Base-by-base conservation (phyloP, 257 asterid species). In the Solanum clarkiae region DNA sequence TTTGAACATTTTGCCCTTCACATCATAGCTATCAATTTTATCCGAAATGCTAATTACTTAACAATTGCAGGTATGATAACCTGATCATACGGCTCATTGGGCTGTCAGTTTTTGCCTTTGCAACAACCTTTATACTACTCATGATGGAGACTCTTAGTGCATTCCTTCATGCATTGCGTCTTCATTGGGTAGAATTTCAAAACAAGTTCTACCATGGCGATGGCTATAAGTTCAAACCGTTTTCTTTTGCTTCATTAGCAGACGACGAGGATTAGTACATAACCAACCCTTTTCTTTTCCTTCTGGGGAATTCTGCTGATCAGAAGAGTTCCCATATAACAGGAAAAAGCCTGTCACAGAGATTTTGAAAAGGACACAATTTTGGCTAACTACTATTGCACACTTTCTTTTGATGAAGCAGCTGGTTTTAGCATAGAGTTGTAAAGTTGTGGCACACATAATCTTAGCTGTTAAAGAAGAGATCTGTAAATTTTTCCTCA, bases 131-230 rank as follows among this genome's bases (percentile, higher is more conserved):
- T 84, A 91, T 95, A 86, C 92, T 95, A 53, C 97, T 95, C 80
- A 93, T 94, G 97, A 95, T 95, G 99, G 99, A 95, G 80, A 93
- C 95, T 14, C 97, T 94, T 26, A 95, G 99, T 79, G 99, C 99
- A 80, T 94, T 95, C 90, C 97, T 95, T 86, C 99, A 95, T 22
- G 97, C 98, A 24, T 85, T 95, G 86, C 98, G 97, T 86, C 97
- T 95, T 82, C 99, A 95, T 82, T 94, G 99, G 99, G 99, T 95
- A 60, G 99, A 95, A 86, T 95, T 93, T 86, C 99, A 95, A 82
- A 91, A 86, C 90, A 95, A 95, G 89, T 95, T 94, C 91, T 95
- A 94, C 86, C 90, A 88, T 0, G 99, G 98, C 22, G 98, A 94
- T 69, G 99, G 99, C 88, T 95, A 93, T 84, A 95, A 95, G 84